Evolutionary conservation across 805 yeast genomes (phyloP).

Genomic region (Suhomyces tanzawaensis): DNA sequence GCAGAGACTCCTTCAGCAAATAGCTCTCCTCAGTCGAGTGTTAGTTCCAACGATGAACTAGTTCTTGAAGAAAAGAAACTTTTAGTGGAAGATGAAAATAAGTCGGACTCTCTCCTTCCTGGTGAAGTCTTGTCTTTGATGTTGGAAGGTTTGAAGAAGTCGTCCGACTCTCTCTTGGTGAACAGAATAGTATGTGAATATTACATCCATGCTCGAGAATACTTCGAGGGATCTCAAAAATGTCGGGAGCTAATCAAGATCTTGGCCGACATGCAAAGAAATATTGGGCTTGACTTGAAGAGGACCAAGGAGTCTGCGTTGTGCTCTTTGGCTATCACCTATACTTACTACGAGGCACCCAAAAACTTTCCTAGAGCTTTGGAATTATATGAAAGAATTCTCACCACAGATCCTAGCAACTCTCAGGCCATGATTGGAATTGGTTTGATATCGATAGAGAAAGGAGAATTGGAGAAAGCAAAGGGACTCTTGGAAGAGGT

Average conservation of each 20-base stretch:
- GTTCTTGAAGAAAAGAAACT: not conserved
- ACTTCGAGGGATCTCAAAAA: constrained; percentile 55
- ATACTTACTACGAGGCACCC: constrained; percentile 87
- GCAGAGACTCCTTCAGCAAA: too few species aligned
- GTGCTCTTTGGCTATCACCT: constrained; percentile 67
- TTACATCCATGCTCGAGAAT: constrained; percentile 60
- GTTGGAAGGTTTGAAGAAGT: constrained; percentile 47
- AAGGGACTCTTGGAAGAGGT: constrained; percentile 50
- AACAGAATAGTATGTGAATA: constrained; percentile 63
- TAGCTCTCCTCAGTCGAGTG: constrained; percentile 8
- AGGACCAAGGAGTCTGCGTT: constrained; percentile 59
- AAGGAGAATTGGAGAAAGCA: constrained; percentile 57
- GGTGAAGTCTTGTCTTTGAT: constrained; percentile 52
- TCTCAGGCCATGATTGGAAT: constrained; percentile 74
- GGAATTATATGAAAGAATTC: constrained; percentile 62
- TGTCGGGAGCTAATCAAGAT: constrained; percentile 60
- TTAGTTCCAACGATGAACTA: not conserved
- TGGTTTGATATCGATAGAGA: constrained; percentile 72
- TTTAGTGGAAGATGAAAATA: not conserved
- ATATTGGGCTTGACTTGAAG: constrained; percentile 46
- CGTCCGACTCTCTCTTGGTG: constrained; percentile 51
- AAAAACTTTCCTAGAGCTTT: constrained; percentile 77
- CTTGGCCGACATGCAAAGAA: constrained; percentile 47
- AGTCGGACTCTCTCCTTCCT: constrained; percentile 28
- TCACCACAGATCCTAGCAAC: constrained; percentile 40